These are phyloP conservation scores for Kingdonia uniflora DNA, from an alignment of 164 flowering plant species.

Conservation along the genomic window DNA sequence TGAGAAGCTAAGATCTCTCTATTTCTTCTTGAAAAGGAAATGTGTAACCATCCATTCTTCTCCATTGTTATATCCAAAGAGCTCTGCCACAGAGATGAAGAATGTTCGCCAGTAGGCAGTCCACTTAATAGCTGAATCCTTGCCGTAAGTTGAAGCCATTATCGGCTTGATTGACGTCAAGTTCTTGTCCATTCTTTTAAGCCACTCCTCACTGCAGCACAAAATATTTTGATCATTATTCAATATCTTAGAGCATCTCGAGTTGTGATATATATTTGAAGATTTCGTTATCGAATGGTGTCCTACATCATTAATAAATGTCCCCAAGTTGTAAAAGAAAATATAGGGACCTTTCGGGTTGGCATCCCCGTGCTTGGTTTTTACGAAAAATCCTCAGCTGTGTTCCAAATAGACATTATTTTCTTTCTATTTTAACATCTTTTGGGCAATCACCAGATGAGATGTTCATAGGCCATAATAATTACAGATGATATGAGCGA, in stretches of 20 bases:
- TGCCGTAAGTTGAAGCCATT: conserved; percentile 78
- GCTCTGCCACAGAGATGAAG: conserved; percentile 85
- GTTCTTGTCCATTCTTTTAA: conserved; percentile 76
- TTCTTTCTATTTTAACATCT: too few species aligned
- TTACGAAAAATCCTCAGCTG: too few species aligned
- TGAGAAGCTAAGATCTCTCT: conserved; percentile 2
- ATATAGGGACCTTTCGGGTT: too few species aligned
- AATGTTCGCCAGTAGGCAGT: conserved; percentile 84
- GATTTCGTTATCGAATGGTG: too few species aligned
- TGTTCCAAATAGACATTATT: too few species aligned
- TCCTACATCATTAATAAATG: too few species aligned
- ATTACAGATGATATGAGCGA: too few species aligned
- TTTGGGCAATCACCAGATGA: too few species aligned
- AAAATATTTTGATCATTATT: not conserved
- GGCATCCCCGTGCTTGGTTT: too few species aligned
- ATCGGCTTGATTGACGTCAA: conserved; percentile 46
- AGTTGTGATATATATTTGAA: not conserved
- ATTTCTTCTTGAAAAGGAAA: conserved; percentile 68
- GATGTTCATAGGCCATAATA: too few species aligned
- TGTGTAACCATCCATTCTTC: conserved; percentile 93
- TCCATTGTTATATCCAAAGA: conserved; percentile 73
- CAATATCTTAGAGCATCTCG: not conserved
- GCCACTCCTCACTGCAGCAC: conserved; percentile 76
- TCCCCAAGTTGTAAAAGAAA: too few species aligned
- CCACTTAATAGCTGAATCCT: conserved; percentile 72